These are phyloP conservation scores for Chaetomiaceae sp. DNA, from an alignment of 2,329 filamentous ascomycete genomes.

Conservation along the genomic window DNA sequence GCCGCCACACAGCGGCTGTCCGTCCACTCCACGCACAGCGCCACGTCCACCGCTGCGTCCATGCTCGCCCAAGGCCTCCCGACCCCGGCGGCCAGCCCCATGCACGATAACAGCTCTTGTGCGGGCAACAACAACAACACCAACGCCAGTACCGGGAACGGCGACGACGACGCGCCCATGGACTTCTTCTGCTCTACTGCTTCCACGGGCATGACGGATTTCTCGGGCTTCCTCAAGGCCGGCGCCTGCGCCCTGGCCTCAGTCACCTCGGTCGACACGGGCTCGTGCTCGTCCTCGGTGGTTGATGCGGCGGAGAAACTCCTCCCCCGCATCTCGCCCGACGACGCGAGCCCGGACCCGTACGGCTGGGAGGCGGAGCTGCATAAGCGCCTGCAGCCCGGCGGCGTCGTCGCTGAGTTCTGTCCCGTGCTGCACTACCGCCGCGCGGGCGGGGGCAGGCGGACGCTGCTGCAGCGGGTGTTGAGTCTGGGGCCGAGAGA, in stretches of 20 bases:
- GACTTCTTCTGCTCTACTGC: constrained; percentile 3
- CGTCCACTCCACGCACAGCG: constrained; percentile 20
- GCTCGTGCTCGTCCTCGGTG: too few species aligned
- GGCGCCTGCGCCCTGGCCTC: constrained; percentile 7
- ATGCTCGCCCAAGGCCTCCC: neutral
- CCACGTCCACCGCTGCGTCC: constrained; percentile 9
- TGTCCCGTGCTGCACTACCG: constrained; percentile 26
- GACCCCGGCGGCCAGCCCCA: neutral
- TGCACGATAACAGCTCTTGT: too few species aligned
- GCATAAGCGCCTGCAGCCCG: constrained; percentile 13
- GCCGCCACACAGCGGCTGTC: constrained; percentile 13
- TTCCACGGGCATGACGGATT: constrained; percentile 17
- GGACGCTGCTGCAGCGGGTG: constrained; percentile 32
- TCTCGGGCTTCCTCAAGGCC: constrained; percentile 22
- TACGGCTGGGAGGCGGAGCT: constrained; percentile 28
- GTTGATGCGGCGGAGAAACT: too few species aligned
- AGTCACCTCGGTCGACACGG: constrained; percentile 13
- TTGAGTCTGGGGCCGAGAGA: constrained; percentile 14
- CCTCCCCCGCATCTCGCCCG: too few species aligned
- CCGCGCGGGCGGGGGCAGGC: constrained; percentile 26
- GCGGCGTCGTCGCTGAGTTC: constrained; percentile 1
- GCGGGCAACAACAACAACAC: constrained; percentile 8
- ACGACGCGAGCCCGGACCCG: constrained; percentile 18
- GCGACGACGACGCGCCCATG: neutral
- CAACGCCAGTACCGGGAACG: neutral